These are phyloP conservation scores for Fusarium phyllophilum DNA, from an alignment of 2,329 filamentous ascomycete species.

Conservation along the genomic window DNA sequence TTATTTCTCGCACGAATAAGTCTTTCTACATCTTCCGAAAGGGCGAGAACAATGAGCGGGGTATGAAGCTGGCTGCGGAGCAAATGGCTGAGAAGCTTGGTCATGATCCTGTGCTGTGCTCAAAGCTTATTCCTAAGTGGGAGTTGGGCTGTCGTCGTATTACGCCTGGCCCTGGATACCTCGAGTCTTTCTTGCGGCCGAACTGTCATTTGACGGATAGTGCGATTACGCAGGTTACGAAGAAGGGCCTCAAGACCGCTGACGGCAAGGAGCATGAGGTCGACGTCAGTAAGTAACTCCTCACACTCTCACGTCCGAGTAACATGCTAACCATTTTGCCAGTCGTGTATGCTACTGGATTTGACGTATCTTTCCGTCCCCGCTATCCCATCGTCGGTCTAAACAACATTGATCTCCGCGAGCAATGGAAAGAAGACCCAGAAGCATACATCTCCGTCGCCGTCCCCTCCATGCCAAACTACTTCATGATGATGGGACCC, in stretches of 20 bases:
- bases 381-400: slow-evolving; percentile 62
- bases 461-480: slow-evolving; percentile 46
- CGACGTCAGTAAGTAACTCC: slow-evolving; percentile 30
- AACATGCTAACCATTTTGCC: not conserved
- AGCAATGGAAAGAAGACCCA: slow-evolving; percentile 59
- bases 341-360: slow-evolving; percentile 66
- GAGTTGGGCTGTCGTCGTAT: slow-evolving; percentile 36
- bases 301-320: accelerated
- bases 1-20: slow-evolving; percentile 42
- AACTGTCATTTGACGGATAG: slow-evolving; percentile 38
- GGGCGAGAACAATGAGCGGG: slow-evolving; percentile 35
- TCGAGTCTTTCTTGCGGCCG: slow-evolving; percentile 33
- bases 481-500: slow-evolving; percentile 45
- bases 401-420: slow-evolving; percentile 57
- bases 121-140: slow-evolving; percentile 38
- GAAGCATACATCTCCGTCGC: slow-evolving; percentile 46
- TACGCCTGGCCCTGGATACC: slow-evolving; percentile 34
- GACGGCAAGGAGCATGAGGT: slow-evolving; percentile 36
- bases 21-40: slow-evolving; percentile 50
- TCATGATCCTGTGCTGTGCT: slow-evolving; percentile 35
- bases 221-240: slow-evolving; percentile 30
- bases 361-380: slow-evolving; percentile 63
- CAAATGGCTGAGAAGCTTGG: slow-evolving; percentile 40
- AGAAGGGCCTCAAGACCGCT: slow-evolving; percentile 31
- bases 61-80: slow-evolving; percentile 35